These are phyloP conservation scores for Pseudozyma sp. DNA, from an alignment of 1,284 basidiomycete species.

Conservation along the genomic window DNA sequence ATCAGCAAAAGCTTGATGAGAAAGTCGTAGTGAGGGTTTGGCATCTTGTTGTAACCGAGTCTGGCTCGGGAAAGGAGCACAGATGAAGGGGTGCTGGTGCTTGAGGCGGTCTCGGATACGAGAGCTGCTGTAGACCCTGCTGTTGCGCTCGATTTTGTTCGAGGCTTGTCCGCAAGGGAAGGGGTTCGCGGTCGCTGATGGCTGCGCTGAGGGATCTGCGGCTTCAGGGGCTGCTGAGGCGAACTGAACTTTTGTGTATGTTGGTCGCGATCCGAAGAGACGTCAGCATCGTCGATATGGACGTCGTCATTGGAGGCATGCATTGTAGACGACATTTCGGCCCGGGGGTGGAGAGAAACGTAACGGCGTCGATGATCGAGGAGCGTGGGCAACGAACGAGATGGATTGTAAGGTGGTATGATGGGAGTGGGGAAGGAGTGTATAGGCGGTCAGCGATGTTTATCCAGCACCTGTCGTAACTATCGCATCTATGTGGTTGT, in stretches of 20 bases:
- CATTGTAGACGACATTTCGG: too few species aligned
- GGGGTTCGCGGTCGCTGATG: conserved; percentile 23
- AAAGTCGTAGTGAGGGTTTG: conserved; percentile 66
- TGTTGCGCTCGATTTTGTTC: not conserved
- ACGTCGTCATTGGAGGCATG: not conserved
- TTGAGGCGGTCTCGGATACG: not conserved
- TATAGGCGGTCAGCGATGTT: too few species aligned
- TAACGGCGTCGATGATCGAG: too few species aligned
- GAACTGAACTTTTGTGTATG: conserved; percentile 2
- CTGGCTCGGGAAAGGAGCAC: conserved; percentile 6
- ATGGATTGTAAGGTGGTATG: too few species aligned
- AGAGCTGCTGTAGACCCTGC: conserved; percentile 3
- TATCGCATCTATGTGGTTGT: too few species aligned
- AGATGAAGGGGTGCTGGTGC: not conserved
- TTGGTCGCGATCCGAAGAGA: not conserved
- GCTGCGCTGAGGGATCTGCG: conserved; percentile 31
- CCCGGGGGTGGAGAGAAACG: too few species aligned
- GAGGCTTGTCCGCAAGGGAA: conserved; percentile 9
- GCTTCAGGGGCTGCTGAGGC: conserved; percentile 14
- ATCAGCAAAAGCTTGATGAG: conserved; percentile 66
- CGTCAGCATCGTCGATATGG: not conserved
- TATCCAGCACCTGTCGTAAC: not conserved
- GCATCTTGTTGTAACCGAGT: conserved; percentile 39
- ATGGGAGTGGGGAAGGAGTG: too few species aligned
- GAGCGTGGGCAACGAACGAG: too few species aligned